phyloP scores from a whole-genome alignment of 2,329 filamentous ascomycete genomes.

The Paraphoma sp. region DNA sequence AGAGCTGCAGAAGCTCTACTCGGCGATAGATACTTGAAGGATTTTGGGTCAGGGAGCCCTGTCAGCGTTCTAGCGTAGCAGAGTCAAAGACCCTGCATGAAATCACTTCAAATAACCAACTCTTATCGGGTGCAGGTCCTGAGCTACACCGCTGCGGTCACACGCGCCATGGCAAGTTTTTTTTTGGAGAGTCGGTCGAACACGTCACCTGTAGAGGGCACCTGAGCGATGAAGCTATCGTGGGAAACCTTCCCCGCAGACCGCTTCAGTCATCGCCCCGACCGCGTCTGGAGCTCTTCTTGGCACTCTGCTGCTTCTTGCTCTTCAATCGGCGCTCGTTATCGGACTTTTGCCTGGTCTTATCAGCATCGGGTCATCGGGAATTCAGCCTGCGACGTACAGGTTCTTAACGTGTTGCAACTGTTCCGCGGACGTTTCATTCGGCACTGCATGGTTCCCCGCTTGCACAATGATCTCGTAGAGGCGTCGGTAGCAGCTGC shows the following conservation, averaged over 20 bases:
- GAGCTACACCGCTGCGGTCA: constrained; percentile 28
- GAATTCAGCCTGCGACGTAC: constrained; percentile 43
- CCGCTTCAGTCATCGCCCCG: constrained; percentile 39
- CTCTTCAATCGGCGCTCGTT: constrained; percentile 63
- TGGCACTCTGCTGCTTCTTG: constrained; percentile 68
- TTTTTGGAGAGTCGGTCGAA: constrained; percentile 15
- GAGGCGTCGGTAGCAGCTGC: constrained; percentile 65
- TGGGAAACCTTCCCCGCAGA: constrained; percentile 15
- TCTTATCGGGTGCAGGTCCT: constrained; percentile 22
- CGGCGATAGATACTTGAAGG: constrained; percentile 29
- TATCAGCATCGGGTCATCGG: constrained; percentile 30
- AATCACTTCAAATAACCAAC: constrained; percentile 11
- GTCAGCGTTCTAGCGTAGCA: constrained; percentile 19
- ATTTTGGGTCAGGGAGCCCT: constrained; percentile 4
- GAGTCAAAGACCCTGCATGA: constrained; percentile 21
- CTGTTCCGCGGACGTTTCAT: constrained; percentile 66
- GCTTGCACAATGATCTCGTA: constrained; percentile 60
- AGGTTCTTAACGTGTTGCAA: constrained; percentile 61
- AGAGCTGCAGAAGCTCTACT: constrained; percentile 31
- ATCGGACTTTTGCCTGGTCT: constrained; percentile 60
- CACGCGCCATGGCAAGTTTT: constrained; percentile 20
- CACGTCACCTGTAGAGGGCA: constrained; percentile 24
- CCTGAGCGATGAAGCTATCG: constrained; percentile 3
- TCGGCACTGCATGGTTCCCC: constrained; percentile 60
- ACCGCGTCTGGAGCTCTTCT: constrained; percentile 63